A percentile compares a stretch with the other conserved stretches of the same genome.
These are phyloP conservation scores for Geotrichum carabidarum DNA, from an alignment of 1,139 yeast genomes.

Conservation along the genomic window DNA sequence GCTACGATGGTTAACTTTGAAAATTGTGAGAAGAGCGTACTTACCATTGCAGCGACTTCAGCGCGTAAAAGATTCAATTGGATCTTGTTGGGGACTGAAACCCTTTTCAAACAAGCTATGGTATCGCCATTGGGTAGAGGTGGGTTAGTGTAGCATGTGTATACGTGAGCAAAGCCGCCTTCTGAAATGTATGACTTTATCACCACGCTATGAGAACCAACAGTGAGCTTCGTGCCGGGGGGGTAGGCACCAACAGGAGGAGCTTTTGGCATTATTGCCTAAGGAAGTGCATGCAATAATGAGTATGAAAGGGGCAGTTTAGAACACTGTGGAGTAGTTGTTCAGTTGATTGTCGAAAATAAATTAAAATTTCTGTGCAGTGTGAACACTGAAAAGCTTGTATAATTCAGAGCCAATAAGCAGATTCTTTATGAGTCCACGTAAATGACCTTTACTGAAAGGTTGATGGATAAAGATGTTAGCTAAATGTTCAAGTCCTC, in stretches of 20 bases:
- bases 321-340: background rate
- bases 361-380: background rate
- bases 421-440: background rate
- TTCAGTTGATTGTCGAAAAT: background rate
- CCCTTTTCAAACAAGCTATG: slow-evolving; percentile 63
- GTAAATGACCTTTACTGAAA: background rate
- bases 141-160: slow-evolving; percentile 45
- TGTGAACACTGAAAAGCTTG: background rate
- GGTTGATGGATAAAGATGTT: background rate
- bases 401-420: background rate
- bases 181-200: slow-evolving; percentile 59
- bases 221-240: slow-evolving; percentile 61
- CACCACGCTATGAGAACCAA: slow-evolving; percentile 58
- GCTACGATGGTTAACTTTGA: slow-evolving; percentile 29
- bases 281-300: background rate
- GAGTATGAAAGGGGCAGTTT: background rate
- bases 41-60: slow-evolving; percentile 72
- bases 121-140: slow-evolving; percentile 25
- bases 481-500: slow-evolving; percentile 1
- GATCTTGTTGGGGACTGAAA: slow-evolving; percentile 67
- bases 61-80: slow-evolving; percentile 63
- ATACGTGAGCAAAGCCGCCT: slow-evolving; percentile 80
- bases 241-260: slow-evolving; percentile 48
- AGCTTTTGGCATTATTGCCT: slow-evolving; percentile 19
- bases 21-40: slow-evolving; percentile 1